Percentiles rank a stretch among this genome's conserved stretches.
Evolutionary conservation across 2,329 filamentous ascomycete genomes (phyloP).

Genomic region (Diaporthe humulicola): DNA sequence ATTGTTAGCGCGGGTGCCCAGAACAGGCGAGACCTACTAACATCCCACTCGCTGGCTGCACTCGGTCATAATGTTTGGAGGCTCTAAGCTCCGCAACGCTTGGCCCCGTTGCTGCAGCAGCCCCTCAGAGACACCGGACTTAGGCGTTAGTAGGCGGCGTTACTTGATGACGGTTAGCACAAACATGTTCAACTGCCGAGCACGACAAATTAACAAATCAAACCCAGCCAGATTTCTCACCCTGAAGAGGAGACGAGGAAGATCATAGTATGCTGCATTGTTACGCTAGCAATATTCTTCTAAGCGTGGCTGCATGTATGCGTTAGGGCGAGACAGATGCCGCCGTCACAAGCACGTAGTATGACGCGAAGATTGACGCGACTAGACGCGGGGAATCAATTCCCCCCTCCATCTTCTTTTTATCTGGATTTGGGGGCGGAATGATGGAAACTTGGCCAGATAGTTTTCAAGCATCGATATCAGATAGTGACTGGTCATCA

Average conservation of each 20-base stretch:
- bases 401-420: not conserved
- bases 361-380: not conserved
- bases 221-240: not conserved
- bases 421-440: not conserved
- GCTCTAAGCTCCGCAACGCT: not conserved
- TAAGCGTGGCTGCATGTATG: not conserved
- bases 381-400: not conserved
- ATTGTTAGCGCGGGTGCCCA: not conserved
- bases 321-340: not conserved
- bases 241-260: no score
- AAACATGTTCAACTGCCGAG: not conserved
- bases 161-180: not conserved
- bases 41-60: not conserved
- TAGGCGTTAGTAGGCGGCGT: slow-evolving; percentile 3
- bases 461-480: not conserved
- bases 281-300: not conserved
- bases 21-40: not conserved
- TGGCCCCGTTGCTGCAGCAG: not conserved
- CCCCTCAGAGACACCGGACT: not conserved
- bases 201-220: not conserved
- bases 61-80: not conserved
- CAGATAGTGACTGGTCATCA: not conserved
- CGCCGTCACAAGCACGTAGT: not conserved
- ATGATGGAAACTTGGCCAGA: not conserved
- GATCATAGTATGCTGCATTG: not conserved